Conservation (phyloP, 495 filamentous ascomycete genomes). For the Aspergillus affinis region DNA sequence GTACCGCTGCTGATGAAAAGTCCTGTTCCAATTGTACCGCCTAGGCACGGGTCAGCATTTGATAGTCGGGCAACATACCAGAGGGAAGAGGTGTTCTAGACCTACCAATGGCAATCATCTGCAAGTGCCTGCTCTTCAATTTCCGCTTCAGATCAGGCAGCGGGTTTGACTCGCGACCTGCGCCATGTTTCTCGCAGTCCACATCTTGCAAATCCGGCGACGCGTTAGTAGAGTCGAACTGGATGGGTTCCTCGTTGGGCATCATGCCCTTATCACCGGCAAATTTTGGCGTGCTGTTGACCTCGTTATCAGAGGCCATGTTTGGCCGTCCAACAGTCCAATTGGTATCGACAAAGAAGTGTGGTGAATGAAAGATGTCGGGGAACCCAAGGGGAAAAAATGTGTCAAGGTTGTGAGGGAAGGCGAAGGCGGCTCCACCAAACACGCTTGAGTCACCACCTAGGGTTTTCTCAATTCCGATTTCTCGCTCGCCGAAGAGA, state of each 20-base stretch:
- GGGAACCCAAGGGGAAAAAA: neutral
- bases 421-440: slow-evolving; percentile 6
- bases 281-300: slow-evolving; percentile 16
- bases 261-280: slow-evolving; percentile 33
- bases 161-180: slow-evolving; percentile 38
- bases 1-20: slow-evolving; percentile 75
- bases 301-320: slow-evolving; percentile 30
- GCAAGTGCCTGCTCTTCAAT: slow-evolving; percentile 67
- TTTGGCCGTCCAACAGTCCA: slow-evolving; percentile 15
- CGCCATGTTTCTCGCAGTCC: slow-evolving; percentile 47
- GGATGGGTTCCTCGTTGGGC: slow-evolving; percentile 29
- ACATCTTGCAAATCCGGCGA: slow-evolving; percentile 28
- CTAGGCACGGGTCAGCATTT: slow-evolving; percentile 54
- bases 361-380: slow-evolving; percentile 5
- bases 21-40: slow-evolving; percentile 78
- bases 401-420: slow-evolving; percentile 4
- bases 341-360: slow-evolving; percentile 4
- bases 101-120: slow-evolving; percentile 71
- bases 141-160: slow-evolving; percentile 54
- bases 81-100: slow-evolving; percentile 14
- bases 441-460: neutral
- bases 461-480: neutral
- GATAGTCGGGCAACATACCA: neutral
- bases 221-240: slow-evolving; percentile 21
- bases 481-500: neutral